Evolutionary conservation across 2,329 filamentous ascomycete species (phyloP).

Genomic region (Leptographium lundbergii): DNA sequence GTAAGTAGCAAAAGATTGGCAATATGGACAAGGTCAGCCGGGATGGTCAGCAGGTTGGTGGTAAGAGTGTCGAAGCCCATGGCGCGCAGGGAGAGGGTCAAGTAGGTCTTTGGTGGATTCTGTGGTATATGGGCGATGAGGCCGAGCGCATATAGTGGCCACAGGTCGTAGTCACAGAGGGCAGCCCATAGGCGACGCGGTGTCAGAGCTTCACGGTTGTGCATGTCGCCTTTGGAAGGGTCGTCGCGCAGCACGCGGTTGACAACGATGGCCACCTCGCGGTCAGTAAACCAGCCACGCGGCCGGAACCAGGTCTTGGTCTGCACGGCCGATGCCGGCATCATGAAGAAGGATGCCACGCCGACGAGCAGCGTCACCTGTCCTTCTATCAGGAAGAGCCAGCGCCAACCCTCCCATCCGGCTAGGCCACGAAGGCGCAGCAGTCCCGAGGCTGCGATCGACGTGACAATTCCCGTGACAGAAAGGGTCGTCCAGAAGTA

Average conservation of each 20-base stretch:
- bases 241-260: slow-evolving; percentile 44
- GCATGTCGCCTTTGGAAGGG: slow-evolving; percentile 43
- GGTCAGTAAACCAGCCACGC: slow-evolving; percentile 38
- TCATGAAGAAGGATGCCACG: slow-evolving; percentile 31
- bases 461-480: slow-evolving; percentile 19
- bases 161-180: slow-evolving; percentile 10
- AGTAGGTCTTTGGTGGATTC: slow-evolving; percentile 2
- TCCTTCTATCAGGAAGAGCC: slow-evolving; percentile 41
- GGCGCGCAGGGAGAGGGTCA: slow-evolving; percentile 6
- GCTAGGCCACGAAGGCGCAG: slow-evolving; percentile 20
- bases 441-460: slow-evolving; percentile 21
- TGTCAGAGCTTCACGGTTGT: slow-evolving; percentile 42
- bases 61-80: slow-evolving; percentile 8
- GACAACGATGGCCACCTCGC: slow-evolving; percentile 44
- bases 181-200: slow-evolving; percentile 16
- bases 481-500: slow-evolving; percentile 21
- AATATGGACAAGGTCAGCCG: slow-evolving; percentile 32
- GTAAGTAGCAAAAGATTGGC: slow-evolving; percentile 32
- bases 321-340: slow-evolving; percentile 29
- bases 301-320: slow-evolving; percentile 29
- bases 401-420: slow-evolving; percentile 25
- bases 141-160: slow-evolving; percentile 10
- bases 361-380: slow-evolving; percentile 29
- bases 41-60: slow-evolving; percentile 10
- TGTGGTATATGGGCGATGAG: slow-evolving; percentile 5